phyloP scores from a whole-genome alignment of 2,329 filamentous ascomycete species.

The Stenocarpella maydis region DNA sequence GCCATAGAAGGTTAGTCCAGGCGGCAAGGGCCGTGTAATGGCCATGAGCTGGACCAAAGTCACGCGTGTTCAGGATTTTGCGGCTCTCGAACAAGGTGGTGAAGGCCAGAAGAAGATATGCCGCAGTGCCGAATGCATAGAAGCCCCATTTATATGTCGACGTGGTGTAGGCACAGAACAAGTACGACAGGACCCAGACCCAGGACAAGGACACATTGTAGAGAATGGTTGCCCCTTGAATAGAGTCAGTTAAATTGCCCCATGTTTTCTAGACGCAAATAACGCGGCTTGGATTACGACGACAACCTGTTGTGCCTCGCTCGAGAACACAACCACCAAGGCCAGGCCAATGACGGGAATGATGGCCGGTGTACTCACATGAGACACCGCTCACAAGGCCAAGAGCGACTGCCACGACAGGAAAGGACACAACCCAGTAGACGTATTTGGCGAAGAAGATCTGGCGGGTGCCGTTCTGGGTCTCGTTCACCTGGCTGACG shows the following conservation, averaged over 20 bases:
- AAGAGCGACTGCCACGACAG: conserved; percentile 53
- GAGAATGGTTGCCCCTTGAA: conserved; percentile 55
- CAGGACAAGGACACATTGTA: conserved; percentile 59
- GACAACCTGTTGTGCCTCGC: neutral
- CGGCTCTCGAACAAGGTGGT: conserved; percentile 52
- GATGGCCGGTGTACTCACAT: conserved; percentile 42
- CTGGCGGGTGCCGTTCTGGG: conserved; percentile 49
- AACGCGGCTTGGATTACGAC: no score
- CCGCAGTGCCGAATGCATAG: conserved; percentile 59
- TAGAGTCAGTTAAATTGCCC: neutral
- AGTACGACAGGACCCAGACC: conserved; percentile 61
- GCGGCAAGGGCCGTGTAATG: conserved; percentile 55
- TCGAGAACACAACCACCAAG: neutral
- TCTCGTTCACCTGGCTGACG: conserved; percentile 48
- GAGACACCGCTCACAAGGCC: conserved; percentile 60
- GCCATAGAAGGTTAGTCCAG: conserved; percentile 61
- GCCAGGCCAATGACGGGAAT: neutral
- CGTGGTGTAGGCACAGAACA: conserved; percentile 56
- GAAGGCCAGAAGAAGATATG: conserved; percentile 55
- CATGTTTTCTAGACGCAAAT: neutral
- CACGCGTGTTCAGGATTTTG: conserved; percentile 47
- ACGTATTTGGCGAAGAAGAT: conserved; percentile 66
- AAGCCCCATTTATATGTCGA: conserved; percentile 67
- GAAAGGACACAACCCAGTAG: conserved; percentile 62
- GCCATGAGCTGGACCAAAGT: conserved; percentile 49